Evolutionary conservation across 1,284 basidiomycete species (phyloP).

Genomic region (Cryptococcus sp.): DNA sequence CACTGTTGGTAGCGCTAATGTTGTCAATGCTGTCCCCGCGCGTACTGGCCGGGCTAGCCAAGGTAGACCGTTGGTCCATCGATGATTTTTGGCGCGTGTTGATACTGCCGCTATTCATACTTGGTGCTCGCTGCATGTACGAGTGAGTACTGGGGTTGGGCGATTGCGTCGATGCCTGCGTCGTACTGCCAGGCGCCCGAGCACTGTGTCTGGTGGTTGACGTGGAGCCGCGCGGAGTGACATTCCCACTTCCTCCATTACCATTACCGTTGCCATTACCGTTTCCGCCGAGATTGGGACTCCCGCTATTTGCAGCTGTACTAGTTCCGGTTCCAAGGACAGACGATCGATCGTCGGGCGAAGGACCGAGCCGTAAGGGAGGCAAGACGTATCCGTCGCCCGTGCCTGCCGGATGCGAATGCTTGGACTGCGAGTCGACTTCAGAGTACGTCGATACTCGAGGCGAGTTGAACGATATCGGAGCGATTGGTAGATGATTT

Average conservation of each 20-base stretch:
- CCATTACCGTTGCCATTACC: neutral
- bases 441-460: neutral
- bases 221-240: neutral
- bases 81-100: neutral
- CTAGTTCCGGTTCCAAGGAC: conserved; percentile 2
- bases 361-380: conserved; percentile 23
- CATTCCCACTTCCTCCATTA: neutral
- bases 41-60: neutral
- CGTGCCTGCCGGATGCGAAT: neutral
- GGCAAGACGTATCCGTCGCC: conserved; percentile 17
- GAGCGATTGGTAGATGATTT: neutral
- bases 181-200: too few species aligned
- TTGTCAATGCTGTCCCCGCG: neutral
- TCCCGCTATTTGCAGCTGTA: neutral
- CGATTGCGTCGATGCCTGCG: neutral
- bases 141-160: neutral
- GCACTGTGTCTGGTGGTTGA: neutral
- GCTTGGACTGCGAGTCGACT: neutral
- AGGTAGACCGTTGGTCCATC: neutral
- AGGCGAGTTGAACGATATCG: neutral
- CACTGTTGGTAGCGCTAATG: neutral
- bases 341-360: conserved; percentile 5
- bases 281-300: neutral
- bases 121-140: neutral
- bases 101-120: neutral